Base-by-base conservation (phyloP, 2,329 filamentous ascomycete species). In the Hypoxylon sp. region DNA sequence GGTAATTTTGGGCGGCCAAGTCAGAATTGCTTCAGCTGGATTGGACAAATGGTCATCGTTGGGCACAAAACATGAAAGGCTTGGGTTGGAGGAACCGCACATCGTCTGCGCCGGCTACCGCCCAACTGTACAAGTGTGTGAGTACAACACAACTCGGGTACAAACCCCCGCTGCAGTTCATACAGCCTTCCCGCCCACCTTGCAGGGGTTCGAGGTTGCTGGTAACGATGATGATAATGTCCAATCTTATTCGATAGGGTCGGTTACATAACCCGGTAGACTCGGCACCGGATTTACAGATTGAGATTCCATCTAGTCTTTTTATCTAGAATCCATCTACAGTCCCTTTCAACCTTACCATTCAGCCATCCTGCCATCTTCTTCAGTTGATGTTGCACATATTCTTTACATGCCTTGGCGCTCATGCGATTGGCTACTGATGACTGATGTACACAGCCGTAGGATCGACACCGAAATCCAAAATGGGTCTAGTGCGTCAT, bases 381-480 rank as follows among this genome's bases (percentile, higher is more conserved):
- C 41, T 41, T 21, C 46, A 38, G 49, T 52, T 41, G 23, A 52
- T 56, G 56, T 46, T 63, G 51, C 64, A 56, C 64, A 46, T 48
- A 58, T 48, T 30, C 43, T 49, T 49, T 50, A 50, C 45, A 43
- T 43, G 36, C 19, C 43, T 32, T 50, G 55, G 55, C 62, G 43
- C 25, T 46, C 53, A 14, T 49, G 41, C 52, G 34, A 60, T 58
- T 55, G 46, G 36, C 25, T 66, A 62, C 19, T 49, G 58, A 66
- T 58, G 50, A 62, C 19, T 49, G 58, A 66, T 58, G 50, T 53
- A 55, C 59, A 61, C 38, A 60, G 56, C 63, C 51, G 63, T 65
- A 62, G 62, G 61, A 64, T 71, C 61, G 56, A 73, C 48, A 73
- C 75, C 75, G 74, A 75, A 69, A 36, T 32, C 67, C 69, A 43